Base-by-base conservation (phyloP, 139 green algal species). In the Haematococcus sp. region DNA sequence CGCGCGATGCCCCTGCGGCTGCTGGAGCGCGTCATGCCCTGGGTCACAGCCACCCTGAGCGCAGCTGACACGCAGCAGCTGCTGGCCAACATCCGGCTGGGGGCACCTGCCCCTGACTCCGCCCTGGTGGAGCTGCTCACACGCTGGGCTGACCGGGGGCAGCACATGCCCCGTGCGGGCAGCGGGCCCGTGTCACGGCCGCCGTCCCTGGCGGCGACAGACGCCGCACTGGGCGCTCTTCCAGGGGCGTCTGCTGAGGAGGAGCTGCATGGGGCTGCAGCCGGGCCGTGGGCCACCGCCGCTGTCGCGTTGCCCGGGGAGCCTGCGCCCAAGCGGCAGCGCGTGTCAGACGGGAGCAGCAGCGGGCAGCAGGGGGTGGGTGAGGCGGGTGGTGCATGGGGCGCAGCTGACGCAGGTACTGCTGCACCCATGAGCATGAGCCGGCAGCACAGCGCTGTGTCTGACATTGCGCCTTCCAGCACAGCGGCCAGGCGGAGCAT, bases 1-100 rank as follows among this genome's bases (percentile, higher is more conserved):
- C 77, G 81, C 1, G 93, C 91, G 5, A 98, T 98, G 95, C 94
- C 94, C 55, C 87, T 98, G 75, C 87, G 94, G 1, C 82, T 98
- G 70, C 84, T 98, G 76, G 91, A 98, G 81, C 79, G 89, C 3
- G 89, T 98, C 20, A 90, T 98, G 82, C 95, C 95, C 7, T 98
- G 95, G 92, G 74, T 98, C 22, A 82, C 89, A 28, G 73, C 64
- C 31, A 40, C 31, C 1, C 73, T 98, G 73, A 81, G 68, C 1
- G 78, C 90, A 25, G 83, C 80, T 20, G 92, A 93, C 28, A 81
- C 86, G 2, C 49, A 71, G 1, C 84, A 87, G 68, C 89, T 93
- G 86, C 85, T 98, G 34, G 67, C 63, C 54, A 93, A 93, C 78
- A 86, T 97, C 71, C 80, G 83, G 13, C 76, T 91, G 30, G 85